A percentile compares a stretch with the other conserved stretches of the same genome.
Conservation (phyloP, 257 asterid species). For the Solanum acaule region DNA sequence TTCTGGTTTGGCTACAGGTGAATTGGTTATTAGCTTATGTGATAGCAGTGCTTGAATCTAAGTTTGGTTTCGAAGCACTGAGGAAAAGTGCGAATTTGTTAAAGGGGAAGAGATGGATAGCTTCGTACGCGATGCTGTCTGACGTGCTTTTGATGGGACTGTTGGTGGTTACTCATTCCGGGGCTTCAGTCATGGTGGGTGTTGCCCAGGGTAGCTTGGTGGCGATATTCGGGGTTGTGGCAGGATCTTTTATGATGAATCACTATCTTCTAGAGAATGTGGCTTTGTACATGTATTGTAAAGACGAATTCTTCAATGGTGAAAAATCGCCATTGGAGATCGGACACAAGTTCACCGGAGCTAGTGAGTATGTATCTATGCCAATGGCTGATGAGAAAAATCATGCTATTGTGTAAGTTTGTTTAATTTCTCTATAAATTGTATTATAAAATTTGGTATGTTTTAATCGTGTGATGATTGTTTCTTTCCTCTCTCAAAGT, state of each 20-base stretch:
- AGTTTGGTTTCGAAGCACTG: background rate
- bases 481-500: background rate
- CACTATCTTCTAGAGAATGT: background rate
- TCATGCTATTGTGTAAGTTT: background rate
- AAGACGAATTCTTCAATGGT: slow-evolving; percentile 7
- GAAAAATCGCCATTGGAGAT: background rate
- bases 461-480: background rate
- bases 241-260: background rate
- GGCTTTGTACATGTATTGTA: slow-evolving; percentile 45
- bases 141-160: background rate
- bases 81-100: slow-evolving; percentile 1
- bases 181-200: background rate
- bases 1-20: background rate
- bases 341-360: background rate
- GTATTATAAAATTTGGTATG: background rate
- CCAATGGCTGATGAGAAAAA: background rate
- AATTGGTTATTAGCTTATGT: slow-evolving; percentile 4
- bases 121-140: background rate
- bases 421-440: background rate
- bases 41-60: background rate
- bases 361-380: background rate
- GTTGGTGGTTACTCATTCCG: slow-evolving; percentile 9
- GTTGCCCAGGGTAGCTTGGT: slow-evolving; percentile 29
- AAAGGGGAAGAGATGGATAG: background rate
- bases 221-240: slow-evolving; percentile 24